phyloP scores from a whole-genome alignment of 1,284 basidiomycete genomes.

The Lignosus rhinocerotis region DNA sequence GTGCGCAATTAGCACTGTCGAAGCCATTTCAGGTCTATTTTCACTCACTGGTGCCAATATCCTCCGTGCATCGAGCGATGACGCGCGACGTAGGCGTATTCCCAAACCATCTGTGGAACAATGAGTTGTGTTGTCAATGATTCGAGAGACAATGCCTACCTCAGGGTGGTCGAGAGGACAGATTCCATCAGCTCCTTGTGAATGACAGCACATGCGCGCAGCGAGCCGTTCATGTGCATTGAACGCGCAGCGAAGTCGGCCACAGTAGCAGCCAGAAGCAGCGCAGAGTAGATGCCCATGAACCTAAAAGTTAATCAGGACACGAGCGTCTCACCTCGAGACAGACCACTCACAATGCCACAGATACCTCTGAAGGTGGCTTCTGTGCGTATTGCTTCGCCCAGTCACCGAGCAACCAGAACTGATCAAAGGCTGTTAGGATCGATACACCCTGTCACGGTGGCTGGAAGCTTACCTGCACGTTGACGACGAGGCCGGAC shows the following conservation, averaged over 20 bases:
- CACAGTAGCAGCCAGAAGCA: constrained; percentile 33
- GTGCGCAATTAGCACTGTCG: not conserved
- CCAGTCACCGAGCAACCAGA: constrained; percentile 25
- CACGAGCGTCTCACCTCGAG: not conserved
- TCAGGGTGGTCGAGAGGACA: constrained; percentile 53
- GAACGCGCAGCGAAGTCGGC: constrained; percentile 29
- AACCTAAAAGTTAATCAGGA: constrained; percentile 29
- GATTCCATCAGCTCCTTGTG: constrained; percentile 53
- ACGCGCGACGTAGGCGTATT: constrained; percentile 53
- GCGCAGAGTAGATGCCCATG: constrained; percentile 41
- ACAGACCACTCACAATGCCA: constrained; percentile 24
- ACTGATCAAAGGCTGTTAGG: constrained; percentile 12
- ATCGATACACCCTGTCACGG: not conserved
- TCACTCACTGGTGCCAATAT: constrained; percentile 41
- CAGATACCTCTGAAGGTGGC: constrained; percentile 9
- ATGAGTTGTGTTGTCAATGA: not conserved
- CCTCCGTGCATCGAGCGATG: constrained; percentile 54
- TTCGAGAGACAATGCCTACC: constrained; percentile 30
- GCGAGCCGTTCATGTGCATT: constrained; percentile 39
- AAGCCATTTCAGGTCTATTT: not conserved
- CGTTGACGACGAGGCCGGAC: constrained; percentile 18
- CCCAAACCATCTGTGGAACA: constrained; percentile 44
- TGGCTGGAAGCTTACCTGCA: constrained; percentile 25
- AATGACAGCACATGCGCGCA: constrained; percentile 52
- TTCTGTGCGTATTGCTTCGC: constrained; percentile 28